phyloP scores from a whole-genome alignment of 2,329 filamentous ascomycete genomes.

The Didymella pomorum region DNA sequence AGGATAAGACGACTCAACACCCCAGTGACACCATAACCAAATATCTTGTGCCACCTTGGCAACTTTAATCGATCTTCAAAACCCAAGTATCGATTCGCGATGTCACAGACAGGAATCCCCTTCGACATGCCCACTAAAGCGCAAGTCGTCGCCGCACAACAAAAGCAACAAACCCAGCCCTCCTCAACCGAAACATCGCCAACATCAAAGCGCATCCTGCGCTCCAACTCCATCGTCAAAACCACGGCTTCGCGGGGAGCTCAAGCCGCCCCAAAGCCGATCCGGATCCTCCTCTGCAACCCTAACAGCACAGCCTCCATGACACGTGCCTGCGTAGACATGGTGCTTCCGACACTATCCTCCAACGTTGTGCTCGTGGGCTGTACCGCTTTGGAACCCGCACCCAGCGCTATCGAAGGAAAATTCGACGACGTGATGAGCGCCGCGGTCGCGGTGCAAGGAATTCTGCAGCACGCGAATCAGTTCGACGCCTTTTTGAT shows the following conservation, averaged over 20 bases:
- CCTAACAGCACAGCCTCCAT: slow-evolving; percentile 59
- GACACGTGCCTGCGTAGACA: slow-evolving; percentile 58
- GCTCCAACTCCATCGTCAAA: slow-evolving; percentile 13
- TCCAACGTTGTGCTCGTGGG: slow-evolving; percentile 58
- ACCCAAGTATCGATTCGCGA: neutral
- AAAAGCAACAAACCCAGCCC: neutral
- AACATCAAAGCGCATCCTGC: slow-evolving; percentile 9
- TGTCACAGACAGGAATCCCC: slow-evolving; percentile 16
- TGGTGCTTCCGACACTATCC: slow-evolving; percentile 55
- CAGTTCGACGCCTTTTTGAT: slow-evolving; percentile 59
- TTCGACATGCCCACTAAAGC: slow-evolving; percentile 14
- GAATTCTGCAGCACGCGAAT: slow-evolving; percentile 54
- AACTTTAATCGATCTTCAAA: neutral
- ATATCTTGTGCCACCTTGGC: neutral
- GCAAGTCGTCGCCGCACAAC: neutral
- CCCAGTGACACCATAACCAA: neutral
- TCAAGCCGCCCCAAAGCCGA: slow-evolving; percentile 26
- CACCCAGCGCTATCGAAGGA: slow-evolving; percentile 62
- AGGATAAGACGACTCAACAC: neutral
- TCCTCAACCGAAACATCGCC: neutral
- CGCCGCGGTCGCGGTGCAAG: slow-evolving; percentile 58
- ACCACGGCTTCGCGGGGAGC: slow-evolving; percentile 12
- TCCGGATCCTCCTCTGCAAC: slow-evolving; percentile 58
- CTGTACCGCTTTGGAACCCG: slow-evolving; percentile 60
- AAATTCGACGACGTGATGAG: slow-evolving; percentile 60